phyloP scores from a whole-genome alignment of 139 green algal genomes.

The Eudorina sp. region DNA sequence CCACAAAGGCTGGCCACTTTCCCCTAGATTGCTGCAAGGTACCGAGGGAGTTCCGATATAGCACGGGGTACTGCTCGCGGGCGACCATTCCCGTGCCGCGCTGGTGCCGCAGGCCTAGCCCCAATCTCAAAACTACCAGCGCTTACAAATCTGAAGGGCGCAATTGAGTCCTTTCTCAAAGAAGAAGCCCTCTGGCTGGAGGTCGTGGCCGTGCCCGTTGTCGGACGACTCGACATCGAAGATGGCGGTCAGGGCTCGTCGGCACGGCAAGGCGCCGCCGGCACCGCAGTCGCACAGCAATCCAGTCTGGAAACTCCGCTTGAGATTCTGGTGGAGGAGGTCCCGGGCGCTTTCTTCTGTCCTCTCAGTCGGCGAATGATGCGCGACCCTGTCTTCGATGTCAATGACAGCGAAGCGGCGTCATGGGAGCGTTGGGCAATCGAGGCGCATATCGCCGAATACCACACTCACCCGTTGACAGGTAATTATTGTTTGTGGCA shows the following conservation, averaged over 20 bases:
- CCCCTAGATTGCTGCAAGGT: too few relatives aligned
- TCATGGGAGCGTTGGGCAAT: neutral
- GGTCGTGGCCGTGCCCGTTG: neutral
- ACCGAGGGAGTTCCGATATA: too few relatives aligned
- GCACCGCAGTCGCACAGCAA: too few relatives aligned
- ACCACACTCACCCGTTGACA: neutral
- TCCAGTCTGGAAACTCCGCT: neutral
- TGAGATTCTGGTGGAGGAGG: neutral
- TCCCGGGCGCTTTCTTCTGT: slow-evolving; percentile 17
- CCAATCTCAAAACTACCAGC: neutral
- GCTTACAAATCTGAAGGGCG: neutral
- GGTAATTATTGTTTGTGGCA: neutral
- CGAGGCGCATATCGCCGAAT: neutral
- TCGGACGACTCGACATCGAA: neutral
- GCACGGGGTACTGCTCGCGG: too few relatives aligned
- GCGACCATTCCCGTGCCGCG: too few relatives aligned
- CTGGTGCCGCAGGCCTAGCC: neutral
- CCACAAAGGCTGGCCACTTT: too few relatives aligned
- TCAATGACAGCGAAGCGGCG: neutral
- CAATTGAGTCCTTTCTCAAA: neutral
- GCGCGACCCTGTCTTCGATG: neutral
- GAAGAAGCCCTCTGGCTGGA: neutral
- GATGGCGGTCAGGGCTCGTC: neutral
- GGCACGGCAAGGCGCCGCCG: too few relatives aligned
- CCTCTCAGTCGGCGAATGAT: neutral